phyloP scores from a whole-genome alignment of 2,329 filamentous ascomycete genomes.

The Coniochaeta hoffmannii region DNA sequence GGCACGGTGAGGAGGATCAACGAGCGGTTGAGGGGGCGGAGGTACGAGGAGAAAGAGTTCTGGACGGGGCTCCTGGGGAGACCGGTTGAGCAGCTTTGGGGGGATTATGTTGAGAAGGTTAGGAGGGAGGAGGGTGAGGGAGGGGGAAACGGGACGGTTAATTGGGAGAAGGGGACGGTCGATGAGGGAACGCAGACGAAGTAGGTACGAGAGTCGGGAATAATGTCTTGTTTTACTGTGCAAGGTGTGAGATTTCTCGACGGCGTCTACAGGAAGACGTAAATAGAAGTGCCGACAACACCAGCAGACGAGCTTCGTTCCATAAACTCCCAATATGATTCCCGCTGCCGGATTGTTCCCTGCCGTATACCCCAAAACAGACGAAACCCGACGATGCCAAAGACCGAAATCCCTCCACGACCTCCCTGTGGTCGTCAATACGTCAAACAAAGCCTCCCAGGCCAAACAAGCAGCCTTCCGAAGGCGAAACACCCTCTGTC shows the following conservation, averaged over 20 bases:
- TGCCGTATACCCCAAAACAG: background rate
- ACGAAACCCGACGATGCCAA: background rate
- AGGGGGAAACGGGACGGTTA: constrained; percentile 1
- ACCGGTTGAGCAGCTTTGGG: constrained; percentile 64
- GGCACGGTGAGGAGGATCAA: constrained; percentile 59
- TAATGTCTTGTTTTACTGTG: background rate
- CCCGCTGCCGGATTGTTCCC: background rate
- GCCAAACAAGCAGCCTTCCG: background rate
- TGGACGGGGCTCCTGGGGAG: constrained; percentile 63
- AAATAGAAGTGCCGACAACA: background rate
- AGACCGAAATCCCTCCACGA: background rate
- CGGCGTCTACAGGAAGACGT: background rate
- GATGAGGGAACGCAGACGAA: constrained; percentile 11
- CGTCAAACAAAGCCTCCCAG: background rate
- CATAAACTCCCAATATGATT: background rate
- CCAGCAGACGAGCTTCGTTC: background rate
- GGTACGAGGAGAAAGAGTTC: constrained; percentile 58
- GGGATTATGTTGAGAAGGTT: constrained; percentile 51
- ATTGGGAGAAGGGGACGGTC: background rate
- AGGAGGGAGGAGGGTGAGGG: background rate
- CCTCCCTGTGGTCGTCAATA: background rate
- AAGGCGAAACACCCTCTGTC: background rate
- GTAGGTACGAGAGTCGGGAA: background rate
- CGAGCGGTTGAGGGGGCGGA: constrained; percentile 53
- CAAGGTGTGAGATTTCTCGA: background rate